A percentile compares a stretch with the other conserved stretches of the same genome.
These are phyloP conservation scores for Aphanomyces stellatus DNA, from an alignment of 352 stramenopile genomes.

Conservation along the genomic window DNA sequence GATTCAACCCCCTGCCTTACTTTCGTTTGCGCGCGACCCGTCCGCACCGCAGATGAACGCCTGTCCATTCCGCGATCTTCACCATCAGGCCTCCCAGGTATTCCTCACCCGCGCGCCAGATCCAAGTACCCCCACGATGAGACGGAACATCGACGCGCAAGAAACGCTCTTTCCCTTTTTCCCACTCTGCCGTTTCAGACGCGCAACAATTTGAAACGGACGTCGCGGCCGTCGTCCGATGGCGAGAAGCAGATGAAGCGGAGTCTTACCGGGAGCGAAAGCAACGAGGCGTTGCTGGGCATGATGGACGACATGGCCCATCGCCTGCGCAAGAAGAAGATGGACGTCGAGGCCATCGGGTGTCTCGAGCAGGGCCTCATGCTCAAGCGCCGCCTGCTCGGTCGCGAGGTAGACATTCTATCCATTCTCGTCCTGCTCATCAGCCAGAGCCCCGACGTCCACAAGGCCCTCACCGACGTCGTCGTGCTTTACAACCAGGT, in stretches of 20 bases:
- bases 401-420: constrained; percentile 14
- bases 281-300: constrained; percentile 30
- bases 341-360: constrained; percentile 63
- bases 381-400: constrained; percentile 72
- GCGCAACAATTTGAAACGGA: too few species aligned
- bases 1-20: too few species aligned
- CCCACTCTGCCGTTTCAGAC: too few species aligned
- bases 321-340: constrained; percentile 60
- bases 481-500: constrained; percentile 67
- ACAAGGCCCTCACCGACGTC: constrained; percentile 46
- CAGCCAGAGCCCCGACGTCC: constrained; percentile 33
- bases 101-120: too few species aligned
- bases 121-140: too few species aligned
- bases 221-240: neutral
- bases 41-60: too few species aligned
- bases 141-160: too few species aligned
- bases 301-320: constrained; percentile 63
- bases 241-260: neutral
- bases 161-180: too few species aligned
- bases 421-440: neutral
- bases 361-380: constrained; percentile 67
- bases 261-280: neutral
- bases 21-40: too few species aligned
- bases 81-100: too few species aligned
- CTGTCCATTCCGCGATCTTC: too few species aligned